Evolutionary conservation across 2,329 filamentous ascomycete genomes (phyloP), one percentile per base, ranked within the genome.

Genomic region (Colletotrichum abscissum): DNA sequence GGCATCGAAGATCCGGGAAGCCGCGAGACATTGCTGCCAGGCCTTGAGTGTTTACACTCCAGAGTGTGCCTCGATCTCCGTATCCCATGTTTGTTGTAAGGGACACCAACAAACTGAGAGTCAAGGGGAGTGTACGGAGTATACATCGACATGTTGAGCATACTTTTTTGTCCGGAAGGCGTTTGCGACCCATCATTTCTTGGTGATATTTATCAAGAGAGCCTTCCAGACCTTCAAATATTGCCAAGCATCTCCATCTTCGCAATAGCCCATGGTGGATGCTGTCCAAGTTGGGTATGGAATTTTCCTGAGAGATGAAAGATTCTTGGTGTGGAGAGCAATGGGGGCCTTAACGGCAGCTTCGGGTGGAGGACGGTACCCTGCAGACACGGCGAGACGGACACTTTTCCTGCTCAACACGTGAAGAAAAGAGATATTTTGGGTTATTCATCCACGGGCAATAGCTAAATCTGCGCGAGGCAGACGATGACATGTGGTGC

Each of bases 251-350:
- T 42, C 35, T 65, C 24, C 12, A 12, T 30, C n/a, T 22, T 57
- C 28, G 42, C 42, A n/a, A 19, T 59, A 33, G 54, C 12, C 14
- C n/a, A 52, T 57, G 28, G 59, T 42, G 35, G 58, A 49, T 30
- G 16, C 16, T 69, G 46, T 56, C 67, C 33, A 42, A 60, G 70
- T 30, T 30, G 56, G 70, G 60, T n/a, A 24, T 28, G 38, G 65
- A 66, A 57, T 42, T 70, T 42, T 70, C 60, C 56, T 60, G 26
- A 69, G 60, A 71, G 68, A 73, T 70, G 62, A 60, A 57, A 56
- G 5, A 62, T 42, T 56, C 60, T 66, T 66, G 71, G 67, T 62
- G 60, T 66, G 62, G 67, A 62, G 60, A 62, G 52, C 26, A 42
- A 60, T 5, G 35, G 67, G 67, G 33, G 38, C 12, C 14, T 38